These are phyloP conservation scores for Talaromyces verruculosus DNA, from an alignment of 2,329 filamentous ascomycete species.

Conservation along the genomic window DNA sequence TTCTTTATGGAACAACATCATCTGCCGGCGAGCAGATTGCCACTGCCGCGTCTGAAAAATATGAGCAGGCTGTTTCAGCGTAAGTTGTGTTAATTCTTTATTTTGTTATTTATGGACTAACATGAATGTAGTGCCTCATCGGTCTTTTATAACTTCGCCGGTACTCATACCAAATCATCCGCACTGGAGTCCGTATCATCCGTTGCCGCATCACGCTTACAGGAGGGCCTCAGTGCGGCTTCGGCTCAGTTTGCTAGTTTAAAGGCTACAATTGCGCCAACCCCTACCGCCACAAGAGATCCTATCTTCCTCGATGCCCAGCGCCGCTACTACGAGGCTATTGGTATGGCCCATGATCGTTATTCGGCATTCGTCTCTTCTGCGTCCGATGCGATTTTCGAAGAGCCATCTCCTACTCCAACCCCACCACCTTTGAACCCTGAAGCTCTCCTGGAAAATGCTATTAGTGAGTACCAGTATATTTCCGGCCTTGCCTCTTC, in stretches of 20 bases:
- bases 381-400: conserved; percentile 68
- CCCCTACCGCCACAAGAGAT: conserved; percentile 59
- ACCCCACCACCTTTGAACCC: conserved; percentile 32
- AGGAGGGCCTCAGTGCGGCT: conserved; percentile 68
- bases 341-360: conserved; percentile 74
- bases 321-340: conserved; percentile 72
- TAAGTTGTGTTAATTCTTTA: conserved; percentile 35
- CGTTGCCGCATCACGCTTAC: conserved; percentile 68
- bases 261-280: conserved; percentile 63
- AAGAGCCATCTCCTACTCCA: conserved; percentile 61
- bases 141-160: conserved; percentile 59
- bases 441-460: conserved; percentile 37
- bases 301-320: conserved; percentile 59
- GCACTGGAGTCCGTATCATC: conserved; percentile 60
- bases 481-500: conserved; percentile 42
- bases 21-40: conserved; percentile 48
- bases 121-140: conserved; percentile 50
- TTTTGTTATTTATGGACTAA: conserved; percentile 20
- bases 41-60: conserved; percentile 55
- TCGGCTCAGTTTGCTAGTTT: conserved; percentile 69
- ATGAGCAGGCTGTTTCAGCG: conserved; percentile 58
- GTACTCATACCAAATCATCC: conserved; percentile 46
- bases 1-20: conserved; percentile 53
- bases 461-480: conserved; percentile 37
- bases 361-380: conserved; percentile 73